Percentiles rank a stretch among this genome's conserved stretches.
These are phyloP conservation scores for Galeopsis tetrahit DNA, from an alignment of 257 asterid genomes.

Conservation along the genomic window DNA sequence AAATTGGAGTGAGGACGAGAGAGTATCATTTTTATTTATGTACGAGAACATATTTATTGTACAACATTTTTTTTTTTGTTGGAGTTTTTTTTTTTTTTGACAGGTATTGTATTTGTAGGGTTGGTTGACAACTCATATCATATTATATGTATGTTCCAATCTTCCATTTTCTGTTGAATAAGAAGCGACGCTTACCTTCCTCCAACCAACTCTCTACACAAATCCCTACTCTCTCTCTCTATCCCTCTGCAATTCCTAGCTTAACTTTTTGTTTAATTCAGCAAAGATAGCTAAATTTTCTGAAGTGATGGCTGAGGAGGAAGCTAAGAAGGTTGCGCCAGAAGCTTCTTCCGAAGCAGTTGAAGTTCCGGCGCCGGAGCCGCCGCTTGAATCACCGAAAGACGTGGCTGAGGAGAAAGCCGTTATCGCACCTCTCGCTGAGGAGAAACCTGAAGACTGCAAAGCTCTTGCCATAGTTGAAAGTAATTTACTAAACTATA, in stretches of 20 bases:
- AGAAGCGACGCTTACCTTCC: conserved; percentile 44
- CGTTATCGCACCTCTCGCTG: conserved; percentile 54
- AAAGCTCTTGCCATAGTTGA: conserved; percentile 49
- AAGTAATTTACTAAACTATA: conserved; percentile 37
- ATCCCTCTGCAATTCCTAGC: neutral
- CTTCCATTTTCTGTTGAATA: conserved; percentile 28
- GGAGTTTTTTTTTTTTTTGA: too few relatives aligned
- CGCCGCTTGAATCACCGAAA: conserved; percentile 42
- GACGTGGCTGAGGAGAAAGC: conserved; percentile 74
- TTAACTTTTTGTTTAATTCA: neutral
- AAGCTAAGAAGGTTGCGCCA: conserved; percentile 52
- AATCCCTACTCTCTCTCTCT: conserved; percentile 9
- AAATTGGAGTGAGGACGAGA: too few relatives aligned
- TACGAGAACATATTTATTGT: too few relatives aligned
- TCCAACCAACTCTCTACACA: conserved; percentile 33
- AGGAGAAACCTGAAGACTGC: conserved; percentile 48
- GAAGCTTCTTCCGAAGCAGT: conserved; percentile 39
- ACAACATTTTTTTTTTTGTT: too few relatives aligned
- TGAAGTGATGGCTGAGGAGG: conserved; percentile 65
- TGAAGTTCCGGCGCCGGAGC: conserved; percentile 32
- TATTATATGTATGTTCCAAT: conserved; percentile 20
- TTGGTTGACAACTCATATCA: conserved; percentile 36
- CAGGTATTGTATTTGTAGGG: too few relatives aligned
- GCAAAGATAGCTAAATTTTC: conserved; percentile 49
- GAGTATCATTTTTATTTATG: too few relatives aligned